phyloP scores from a whole-genome alignment of 257 asterid species.

The Scutellaria barbata region DNA sequence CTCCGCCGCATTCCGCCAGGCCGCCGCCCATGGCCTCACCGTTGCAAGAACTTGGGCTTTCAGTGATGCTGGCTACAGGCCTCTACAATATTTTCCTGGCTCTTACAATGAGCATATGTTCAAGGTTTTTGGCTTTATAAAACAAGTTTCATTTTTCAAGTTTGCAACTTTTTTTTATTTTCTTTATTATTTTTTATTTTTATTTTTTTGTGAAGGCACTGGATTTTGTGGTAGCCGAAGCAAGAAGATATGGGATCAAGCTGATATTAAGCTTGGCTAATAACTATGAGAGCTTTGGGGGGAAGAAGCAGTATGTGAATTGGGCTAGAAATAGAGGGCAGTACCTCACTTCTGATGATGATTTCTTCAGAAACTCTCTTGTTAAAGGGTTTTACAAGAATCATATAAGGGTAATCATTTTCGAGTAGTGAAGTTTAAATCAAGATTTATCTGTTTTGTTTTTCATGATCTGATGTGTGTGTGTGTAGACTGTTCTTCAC shows the following conservation, averaged over 20 bases:
- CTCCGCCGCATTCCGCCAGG: conserved; percentile 74
- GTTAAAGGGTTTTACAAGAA: conserved; percentile 76
- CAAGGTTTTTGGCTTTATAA: conserved; percentile 45
- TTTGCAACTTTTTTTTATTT: neutral
- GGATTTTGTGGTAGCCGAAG: conserved; percentile 91
- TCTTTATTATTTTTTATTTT: neutral
- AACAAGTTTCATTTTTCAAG: neutral
- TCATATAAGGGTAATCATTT: conserved; percentile 61
- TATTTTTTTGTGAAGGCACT: conserved; percentile 54
- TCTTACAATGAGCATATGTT: conserved; percentile 72
- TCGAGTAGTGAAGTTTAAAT: neutral
- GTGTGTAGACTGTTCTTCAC: conserved; percentile 67
- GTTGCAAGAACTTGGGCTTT: conserved; percentile 96
- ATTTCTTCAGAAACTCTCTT: conserved; percentile 68
- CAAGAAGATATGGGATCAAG: conserved; percentile 74
- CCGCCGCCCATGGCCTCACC: conserved; percentile 75
- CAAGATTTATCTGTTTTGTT: neutral
- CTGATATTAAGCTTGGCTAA: conserved; percentile 75
- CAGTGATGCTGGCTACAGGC: conserved; percentile 80
- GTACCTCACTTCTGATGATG: conserved; percentile 74
- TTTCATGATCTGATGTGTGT: neutral
- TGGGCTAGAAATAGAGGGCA: conserved; percentile 86
- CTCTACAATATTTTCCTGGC: conserved; percentile 78
- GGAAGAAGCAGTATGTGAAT: conserved; percentile 85
- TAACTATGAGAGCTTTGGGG: conserved; percentile 86